A percentile compares a stretch with the other conserved stretches of the same genome.
These are phyloP conservation scores for Camellia sinensis DNA, from an alignment of 148 eudicot genomes.

Conservation along the genomic window DNA sequence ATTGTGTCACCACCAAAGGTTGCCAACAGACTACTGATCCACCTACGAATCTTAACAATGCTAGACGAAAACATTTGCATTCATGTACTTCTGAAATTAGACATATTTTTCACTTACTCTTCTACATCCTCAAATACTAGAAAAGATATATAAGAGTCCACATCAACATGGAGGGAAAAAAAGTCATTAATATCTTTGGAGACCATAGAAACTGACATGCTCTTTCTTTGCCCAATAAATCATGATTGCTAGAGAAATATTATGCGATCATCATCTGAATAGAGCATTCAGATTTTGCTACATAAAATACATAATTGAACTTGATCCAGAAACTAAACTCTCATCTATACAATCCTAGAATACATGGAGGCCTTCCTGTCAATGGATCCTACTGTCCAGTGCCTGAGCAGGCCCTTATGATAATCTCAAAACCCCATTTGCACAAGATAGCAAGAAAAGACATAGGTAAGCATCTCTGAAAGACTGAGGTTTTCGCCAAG, in stretches of 20 bases:
- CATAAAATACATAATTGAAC: slow-evolving; percentile 2
- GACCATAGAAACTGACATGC: neutral
- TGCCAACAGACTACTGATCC: neutral
- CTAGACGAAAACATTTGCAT: neutral
- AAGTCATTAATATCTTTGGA: neutral
- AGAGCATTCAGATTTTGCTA: neutral
- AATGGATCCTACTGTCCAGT: neutral
- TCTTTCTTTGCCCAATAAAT: neutral
- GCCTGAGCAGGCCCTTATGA: neutral
- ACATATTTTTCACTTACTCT: neutral
- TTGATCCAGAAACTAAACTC: neutral
- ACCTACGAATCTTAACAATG: neutral
- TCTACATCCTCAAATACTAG: neutral
- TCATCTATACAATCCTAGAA: neutral
- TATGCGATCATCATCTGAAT: neutral
- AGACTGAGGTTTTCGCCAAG: neutral
- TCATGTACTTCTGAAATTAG: neutral
- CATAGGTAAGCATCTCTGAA: neutral
- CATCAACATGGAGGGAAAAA: neutral
- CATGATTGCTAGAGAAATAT: neutral
- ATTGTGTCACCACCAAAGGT: neutral
- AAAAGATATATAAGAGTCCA: neutral
- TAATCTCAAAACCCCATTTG: neutral
- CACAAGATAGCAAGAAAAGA: neutral
- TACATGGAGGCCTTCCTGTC: slow-evolving; percentile 4